Base-by-base conservation (phyloP, 108 stramenopile species). In the Skeletonema potamos region DNA sequence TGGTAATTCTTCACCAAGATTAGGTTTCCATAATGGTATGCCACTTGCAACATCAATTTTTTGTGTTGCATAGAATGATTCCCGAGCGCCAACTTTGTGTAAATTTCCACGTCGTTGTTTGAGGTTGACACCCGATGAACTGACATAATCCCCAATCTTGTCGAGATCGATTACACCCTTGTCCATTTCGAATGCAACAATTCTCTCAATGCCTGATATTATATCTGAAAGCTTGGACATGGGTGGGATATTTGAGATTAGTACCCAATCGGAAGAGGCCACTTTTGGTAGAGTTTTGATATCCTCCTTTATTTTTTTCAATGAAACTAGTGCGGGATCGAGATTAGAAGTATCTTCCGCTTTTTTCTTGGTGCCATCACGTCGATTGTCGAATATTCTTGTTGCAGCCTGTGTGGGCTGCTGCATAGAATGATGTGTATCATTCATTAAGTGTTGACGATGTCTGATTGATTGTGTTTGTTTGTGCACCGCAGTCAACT, bases 81-180 rank as follows among this genome's bases (percentile, higher is more conserved):
- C 10, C 41, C 58, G 20, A 17, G 77, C 70, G 54, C 62, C 39
- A 15, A 68, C 20, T 17, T 62, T 68, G 30, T 74, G 1, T 20
- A 74, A 58, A 48, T 36, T 27, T 46, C 60, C 32, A 9, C 27
- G 18, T n/a, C 12, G 24, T 33, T 46, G 26, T 24, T 13, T 44
- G 27, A 27, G 20, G 20, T 44, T 43, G 30, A 18, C 32, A 48
- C 27, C 36, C 32, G n/a, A n/a, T n/a, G 30, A 27, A 13, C 30
- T 20, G 8, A 61, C 13, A 11, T 66, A 27, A 18, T 72, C 64
- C 26, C 33, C 11, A 18, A 77, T 13, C 0, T 30, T 20, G 8
- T 82, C 75, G 37, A 76, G 30, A 62, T 82, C 75, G 15, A 82
- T 72, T 20, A 82, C 76, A 6, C 81, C 81, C 37, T 77, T 82